Conservation (phyloP, 73 alveolate species). For the Uronychia binucleata region DNA sequence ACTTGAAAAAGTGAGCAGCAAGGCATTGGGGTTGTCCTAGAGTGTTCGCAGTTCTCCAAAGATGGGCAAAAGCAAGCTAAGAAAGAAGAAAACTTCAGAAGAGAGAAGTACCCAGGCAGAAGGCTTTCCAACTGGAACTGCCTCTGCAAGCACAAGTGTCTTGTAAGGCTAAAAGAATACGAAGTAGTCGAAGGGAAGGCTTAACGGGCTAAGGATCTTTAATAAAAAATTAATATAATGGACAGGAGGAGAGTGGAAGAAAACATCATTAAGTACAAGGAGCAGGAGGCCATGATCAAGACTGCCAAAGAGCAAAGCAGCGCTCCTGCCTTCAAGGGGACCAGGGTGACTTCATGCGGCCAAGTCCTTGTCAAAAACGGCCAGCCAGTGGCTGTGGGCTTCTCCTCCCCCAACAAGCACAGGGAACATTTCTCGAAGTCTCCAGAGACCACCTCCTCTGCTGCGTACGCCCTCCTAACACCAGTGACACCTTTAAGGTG, state of each 20-base stretch:
- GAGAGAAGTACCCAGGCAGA: too few relatives aligned
- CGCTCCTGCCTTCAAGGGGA: constrained; percentile 58
- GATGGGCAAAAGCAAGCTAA: too few relatives aligned
- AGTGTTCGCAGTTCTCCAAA: too few relatives aligned
- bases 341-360: constrained; percentile 70
- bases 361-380: constrained; percentile 62
- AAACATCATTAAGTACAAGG: neutral
- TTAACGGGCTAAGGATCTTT: too few relatives aligned
- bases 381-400: constrained; percentile 61
- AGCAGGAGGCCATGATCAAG: neutral
- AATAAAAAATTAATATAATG: neutral
- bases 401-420: constrained; percentile 52
- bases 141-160: too few relatives aligned
- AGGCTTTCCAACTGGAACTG: too few relatives aligned
- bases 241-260: neutral
- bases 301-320: constrained; percentile 17
- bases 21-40: too few relatives aligned
- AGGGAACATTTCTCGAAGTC: constrained; percentile 36
- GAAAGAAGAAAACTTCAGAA: too few relatives aligned
- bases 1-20: too few relatives aligned
- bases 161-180: too few relatives aligned
- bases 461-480: constrained; percentile 22
- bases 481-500: constrained; percentile 38
- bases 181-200: too few relatives aligned
- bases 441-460: constrained; percentile 24